phyloP scores from a whole-genome alignment of 805 yeast species.

The Metschnikowia proteae region DNA sequence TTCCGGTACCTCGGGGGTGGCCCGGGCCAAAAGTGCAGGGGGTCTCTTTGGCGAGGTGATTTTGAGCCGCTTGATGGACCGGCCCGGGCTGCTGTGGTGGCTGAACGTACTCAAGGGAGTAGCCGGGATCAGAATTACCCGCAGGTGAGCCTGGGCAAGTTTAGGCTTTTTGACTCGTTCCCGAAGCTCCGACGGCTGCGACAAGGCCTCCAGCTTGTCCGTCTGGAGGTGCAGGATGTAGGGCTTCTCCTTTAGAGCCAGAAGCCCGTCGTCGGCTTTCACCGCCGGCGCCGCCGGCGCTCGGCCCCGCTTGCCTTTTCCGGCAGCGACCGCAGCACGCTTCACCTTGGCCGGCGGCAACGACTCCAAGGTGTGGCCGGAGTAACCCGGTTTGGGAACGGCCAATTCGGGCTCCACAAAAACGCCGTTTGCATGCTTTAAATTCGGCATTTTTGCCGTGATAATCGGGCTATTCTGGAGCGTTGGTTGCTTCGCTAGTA shows the following conservation, averaged over 20 bases:
- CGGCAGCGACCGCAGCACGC: constrained; percentile 53
- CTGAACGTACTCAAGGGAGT: neutral
- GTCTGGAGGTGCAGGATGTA: constrained; percentile 16
- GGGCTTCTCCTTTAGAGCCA: constrained; percentile 11
- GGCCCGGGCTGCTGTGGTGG: constrained; percentile 1
- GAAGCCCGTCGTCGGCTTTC: constrained; percentile 18
- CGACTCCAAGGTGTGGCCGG: constrained; percentile 72
- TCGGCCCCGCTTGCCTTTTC: constrained; percentile 30
- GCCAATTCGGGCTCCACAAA: constrained; percentile 60
- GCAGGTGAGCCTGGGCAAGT: constrained; percentile 20
- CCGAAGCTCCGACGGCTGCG: constrained; percentile 14
- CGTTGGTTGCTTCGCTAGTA: neutral
- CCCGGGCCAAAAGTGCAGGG: constrained; percentile 19
- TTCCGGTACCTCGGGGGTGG: constrained; percentile 10
- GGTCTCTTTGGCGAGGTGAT: constrained; percentile 34
- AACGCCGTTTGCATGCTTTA: constrained; percentile 7
- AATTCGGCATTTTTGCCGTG: constrained; percentile 5
- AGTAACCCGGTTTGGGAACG: constrained; percentile 53
- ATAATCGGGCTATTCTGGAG: constrained; percentile 12
- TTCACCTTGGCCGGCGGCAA: constrained; percentile 59
- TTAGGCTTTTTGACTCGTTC: constrained; percentile 9
- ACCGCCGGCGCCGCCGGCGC: constrained; percentile 11
- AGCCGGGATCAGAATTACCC: constrained; percentile 6
- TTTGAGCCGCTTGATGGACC: constrained; percentile 19
- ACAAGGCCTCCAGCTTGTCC: constrained; percentile 14